Percentiles rank a stretch among this genome's conserved stretches.
These are phyloP conservation scores for Globisporangium paddicum DNA, from an alignment of 352 stramenopile genomes.

Conservation along the genomic window DNA sequence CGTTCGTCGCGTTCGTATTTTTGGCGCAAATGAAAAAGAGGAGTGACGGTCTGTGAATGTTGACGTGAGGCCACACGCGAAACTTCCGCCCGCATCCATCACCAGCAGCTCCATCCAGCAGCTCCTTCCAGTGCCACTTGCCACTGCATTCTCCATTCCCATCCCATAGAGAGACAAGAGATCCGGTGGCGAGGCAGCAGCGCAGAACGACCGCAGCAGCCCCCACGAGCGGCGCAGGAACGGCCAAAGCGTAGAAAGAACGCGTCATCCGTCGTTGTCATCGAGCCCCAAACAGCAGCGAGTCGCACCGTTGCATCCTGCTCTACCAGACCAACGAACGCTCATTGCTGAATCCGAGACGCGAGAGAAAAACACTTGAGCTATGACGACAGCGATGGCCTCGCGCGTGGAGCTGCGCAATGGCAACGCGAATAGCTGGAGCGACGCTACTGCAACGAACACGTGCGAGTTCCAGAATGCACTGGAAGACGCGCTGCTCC, in stretches of 20 bases:
- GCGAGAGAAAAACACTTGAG: neutral
- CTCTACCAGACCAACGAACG: neutral
- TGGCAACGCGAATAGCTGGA: neutral
- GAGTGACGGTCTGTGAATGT: constrained; percentile 6
- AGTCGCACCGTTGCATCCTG: too few relatives aligned
- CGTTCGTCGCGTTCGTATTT: neutral
- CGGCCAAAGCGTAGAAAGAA: constrained; percentile 1
- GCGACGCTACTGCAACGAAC: neutral
- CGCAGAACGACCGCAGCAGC: neutral
- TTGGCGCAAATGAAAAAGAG: neutral
- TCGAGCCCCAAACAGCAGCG: too few relatives aligned
- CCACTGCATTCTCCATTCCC: too few relatives aligned
- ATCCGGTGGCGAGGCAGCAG: neutral
- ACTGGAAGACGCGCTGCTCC: constrained; percentile 28
- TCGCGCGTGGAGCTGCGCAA: neutral
- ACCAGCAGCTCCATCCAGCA: neutral
- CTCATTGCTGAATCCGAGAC: constrained; percentile 1
- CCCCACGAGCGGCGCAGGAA: neutral
- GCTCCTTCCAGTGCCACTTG: too few relatives aligned
- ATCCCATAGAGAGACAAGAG: constrained; percentile 1
- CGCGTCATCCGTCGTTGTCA: neutral
- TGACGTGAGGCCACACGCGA: constrained; percentile 3
- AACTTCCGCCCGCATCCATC: neutral
- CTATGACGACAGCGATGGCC: neutral
- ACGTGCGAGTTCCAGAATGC: constrained; percentile 8